phyloP scores from a whole-genome alignment of 108 stramenopile genomes.

The Licmophora abbreviata region DNA sequence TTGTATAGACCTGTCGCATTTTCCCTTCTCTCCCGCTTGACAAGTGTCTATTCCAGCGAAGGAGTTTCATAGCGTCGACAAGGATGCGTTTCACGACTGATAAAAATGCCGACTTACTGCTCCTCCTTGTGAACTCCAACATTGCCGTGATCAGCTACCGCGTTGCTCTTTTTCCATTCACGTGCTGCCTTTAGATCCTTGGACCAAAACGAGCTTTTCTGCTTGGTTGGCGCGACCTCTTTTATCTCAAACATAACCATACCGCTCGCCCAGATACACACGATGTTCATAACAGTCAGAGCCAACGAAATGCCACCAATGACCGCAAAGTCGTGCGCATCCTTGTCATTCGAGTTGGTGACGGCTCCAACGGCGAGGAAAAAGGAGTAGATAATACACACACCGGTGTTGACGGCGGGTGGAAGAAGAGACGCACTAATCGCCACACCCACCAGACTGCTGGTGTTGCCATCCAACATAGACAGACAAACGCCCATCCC shows the following conservation, averaged over 20 bases:
- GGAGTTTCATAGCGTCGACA: too few species aligned
- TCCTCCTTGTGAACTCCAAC: too few species aligned
- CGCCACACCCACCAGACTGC: constrained; percentile 76
- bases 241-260: constrained; percentile 59
- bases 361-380: constrained; percentile 7
- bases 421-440: constrained; percentile 84
- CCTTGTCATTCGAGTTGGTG: neutral
- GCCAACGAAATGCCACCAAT: constrained; percentile 32
- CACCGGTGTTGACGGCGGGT: constrained; percentile 65
- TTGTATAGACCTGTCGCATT: too few species aligned
- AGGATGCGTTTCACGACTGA: too few species aligned
- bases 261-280: constrained; percentile 54
- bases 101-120: too few species aligned
- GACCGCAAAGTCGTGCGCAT: constrained; percentile 11
- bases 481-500: constrained; percentile 86
- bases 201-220: constrained; percentile 49
- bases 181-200: constrained; percentile 34
- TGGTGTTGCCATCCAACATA: constrained; percentile 61
- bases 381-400: constrained; percentile 17
- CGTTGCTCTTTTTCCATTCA: too few species aligned
- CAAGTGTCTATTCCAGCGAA: too few species aligned
- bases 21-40: too few species aligned
- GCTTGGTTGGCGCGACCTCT: constrained; percentile 37
- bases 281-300: constrained; percentile 66
- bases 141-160: too few species aligned